Evolutionary conservation across 1,284 basidiomycete genomes (phyloP).

Genomic region (Pseudozyma thailandica): DNA sequence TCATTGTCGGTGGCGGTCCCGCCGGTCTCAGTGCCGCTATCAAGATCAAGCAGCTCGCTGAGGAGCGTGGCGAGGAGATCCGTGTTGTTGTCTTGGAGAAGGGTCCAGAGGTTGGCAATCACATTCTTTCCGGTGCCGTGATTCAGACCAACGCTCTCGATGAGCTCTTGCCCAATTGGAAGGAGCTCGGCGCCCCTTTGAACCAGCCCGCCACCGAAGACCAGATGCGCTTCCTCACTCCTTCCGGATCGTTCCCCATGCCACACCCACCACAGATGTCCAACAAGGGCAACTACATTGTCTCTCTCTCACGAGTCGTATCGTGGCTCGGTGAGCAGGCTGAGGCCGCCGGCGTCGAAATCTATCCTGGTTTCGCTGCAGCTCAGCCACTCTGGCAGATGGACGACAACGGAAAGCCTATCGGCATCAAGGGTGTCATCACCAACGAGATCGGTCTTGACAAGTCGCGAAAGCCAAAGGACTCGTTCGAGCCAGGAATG

Average conservation of each 20-base stretch:
- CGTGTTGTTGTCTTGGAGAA: conserved; percentile 96
- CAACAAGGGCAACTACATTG: conserved; percentile 92
- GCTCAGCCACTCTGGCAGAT: conserved; percentile 82
- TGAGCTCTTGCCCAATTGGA: conserved; percentile 91
- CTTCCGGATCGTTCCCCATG: conserved; percentile 79
- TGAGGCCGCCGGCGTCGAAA: conserved; percentile 90
- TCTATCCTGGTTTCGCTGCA: conserved; percentile 96
- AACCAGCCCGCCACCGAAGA: conserved; percentile 83
- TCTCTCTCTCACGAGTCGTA: conserved; percentile 87
- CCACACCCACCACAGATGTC: conserved; percentile 98
- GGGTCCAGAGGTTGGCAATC: conserved; percentile 89
- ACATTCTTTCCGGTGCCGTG: conserved; percentile 95
- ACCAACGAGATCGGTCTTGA: conserved; percentile 97
- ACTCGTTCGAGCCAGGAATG: conserved; percentile 95
- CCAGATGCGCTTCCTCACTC: conserved; percentile 87
- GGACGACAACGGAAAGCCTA: conserved; percentile 72
- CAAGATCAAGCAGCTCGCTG: conserved; percentile 89
- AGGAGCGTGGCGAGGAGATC: conserved; percentile 79
- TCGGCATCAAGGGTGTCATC: conserved; percentile 80
- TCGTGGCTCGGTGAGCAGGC: conserved; percentile 91
- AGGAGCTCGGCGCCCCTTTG: conserved; percentile 74
- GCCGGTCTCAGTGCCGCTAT: conserved; percentile 97
- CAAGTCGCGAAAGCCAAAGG: conserved; percentile 80
- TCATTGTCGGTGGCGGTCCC: conserved; percentile 95
- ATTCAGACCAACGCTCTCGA: conserved; percentile 91